A percentile compares a stretch with the other conserved stretches of the same genome.
phyloP scores from a whole-genome alignment of 805 yeast genomes.

The Myxozyma vanderwaltii region DNA sequence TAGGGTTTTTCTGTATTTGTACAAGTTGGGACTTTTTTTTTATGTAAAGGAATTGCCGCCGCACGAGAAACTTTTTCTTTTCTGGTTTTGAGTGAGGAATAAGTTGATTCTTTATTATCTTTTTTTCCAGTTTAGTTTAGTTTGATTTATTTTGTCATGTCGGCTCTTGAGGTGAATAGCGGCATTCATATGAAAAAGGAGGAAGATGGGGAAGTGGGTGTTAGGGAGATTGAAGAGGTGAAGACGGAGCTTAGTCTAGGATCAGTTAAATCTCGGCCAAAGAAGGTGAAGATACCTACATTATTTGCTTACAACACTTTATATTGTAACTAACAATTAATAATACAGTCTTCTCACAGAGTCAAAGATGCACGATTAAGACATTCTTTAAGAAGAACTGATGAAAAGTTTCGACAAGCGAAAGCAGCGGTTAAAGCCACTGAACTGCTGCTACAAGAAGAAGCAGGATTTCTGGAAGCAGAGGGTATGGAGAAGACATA shows the following conservation, averaged over 20 bases:
- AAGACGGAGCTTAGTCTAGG: not conserved
- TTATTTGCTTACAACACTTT: not conserved
- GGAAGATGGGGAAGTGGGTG: not conserved
- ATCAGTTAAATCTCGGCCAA: slow-evolving; percentile 7
- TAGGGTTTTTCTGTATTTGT: not conserved
- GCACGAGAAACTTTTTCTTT: slow-evolving; percentile 7
- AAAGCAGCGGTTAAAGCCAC: slow-evolving; percentile 82
- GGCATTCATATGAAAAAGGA: not conserved
- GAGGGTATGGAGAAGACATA: slow-evolving; percentile 94
- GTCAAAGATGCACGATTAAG: slow-evolving; percentile 62
- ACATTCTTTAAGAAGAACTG: slow-evolving; percentile 66
- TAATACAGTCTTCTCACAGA: slow-evolving; percentile 1
- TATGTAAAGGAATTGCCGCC: slow-evolving; percentile 1
- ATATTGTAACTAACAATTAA: not conserved
- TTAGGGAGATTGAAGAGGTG: not conserved
- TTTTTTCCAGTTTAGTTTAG: too few relatives aligned
- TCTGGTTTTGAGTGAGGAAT: too few relatives aligned
- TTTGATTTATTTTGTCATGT: too few relatives aligned
- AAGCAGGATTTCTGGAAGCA: slow-evolving; percentile 83
- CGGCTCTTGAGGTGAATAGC: slow-evolving; percentile 7
- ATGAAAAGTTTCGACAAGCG: slow-evolving; percentile 74
- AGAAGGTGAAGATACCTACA: slow-evolving; percentile 1
- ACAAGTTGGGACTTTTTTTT: slow-evolving; percentile 2
- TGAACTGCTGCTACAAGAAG: slow-evolving; percentile 81
- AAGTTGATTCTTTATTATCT: too few relatives aligned